A percentile compares a stretch with the other conserved stretches of the same genome.
phyloP scores from a whole-genome alignment of 305 asterid genomes.

The Solanum chacoense region DNA sequence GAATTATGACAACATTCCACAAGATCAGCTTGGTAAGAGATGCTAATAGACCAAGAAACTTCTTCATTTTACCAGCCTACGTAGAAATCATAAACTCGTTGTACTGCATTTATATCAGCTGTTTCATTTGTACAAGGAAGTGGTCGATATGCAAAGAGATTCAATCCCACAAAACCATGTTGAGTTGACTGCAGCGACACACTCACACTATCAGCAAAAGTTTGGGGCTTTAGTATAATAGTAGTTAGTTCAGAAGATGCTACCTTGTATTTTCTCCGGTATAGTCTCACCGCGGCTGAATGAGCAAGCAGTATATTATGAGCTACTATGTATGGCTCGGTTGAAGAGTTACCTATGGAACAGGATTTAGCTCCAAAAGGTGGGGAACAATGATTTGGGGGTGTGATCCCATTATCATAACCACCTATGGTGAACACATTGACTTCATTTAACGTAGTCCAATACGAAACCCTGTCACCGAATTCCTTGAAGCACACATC shows the following conservation, averaged over 20 bases:
- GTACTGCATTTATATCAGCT: neutral
- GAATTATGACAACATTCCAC: neutral
- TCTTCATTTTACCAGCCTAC: neutral
- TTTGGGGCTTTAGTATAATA: neutral
- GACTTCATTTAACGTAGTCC: slow-evolving; percentile 52
- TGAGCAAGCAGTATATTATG: slow-evolving; percentile 54
- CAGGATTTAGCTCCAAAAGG: slow-evolving; percentile 11
- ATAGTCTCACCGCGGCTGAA: slow-evolving; percentile 37
- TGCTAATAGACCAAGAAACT: neutral
- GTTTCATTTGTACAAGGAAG: neutral
- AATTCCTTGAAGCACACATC: slow-evolving; percentile 51
- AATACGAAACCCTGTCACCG: slow-evolving; percentile 38
- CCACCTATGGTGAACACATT: slow-evolving; percentile 37
- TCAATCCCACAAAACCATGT: slow-evolving; percentile 6
- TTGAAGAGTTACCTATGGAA: slow-evolving; percentile 34
- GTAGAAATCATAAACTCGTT: neutral
- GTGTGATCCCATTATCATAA: slow-evolving; percentile 19
- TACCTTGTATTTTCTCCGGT: slow-evolving; percentile 50
- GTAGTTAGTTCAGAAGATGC: neutral
- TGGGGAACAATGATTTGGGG: slow-evolving; percentile 38
- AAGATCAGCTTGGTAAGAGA: neutral
- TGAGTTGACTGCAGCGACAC: neutral
- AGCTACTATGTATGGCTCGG: slow-evolving; percentile 44
- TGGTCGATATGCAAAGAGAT: neutral
- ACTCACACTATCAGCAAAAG: neutral